Conservation (phyloP, 257 asterid genomes). For the Ilex aquifolium region DNA sequence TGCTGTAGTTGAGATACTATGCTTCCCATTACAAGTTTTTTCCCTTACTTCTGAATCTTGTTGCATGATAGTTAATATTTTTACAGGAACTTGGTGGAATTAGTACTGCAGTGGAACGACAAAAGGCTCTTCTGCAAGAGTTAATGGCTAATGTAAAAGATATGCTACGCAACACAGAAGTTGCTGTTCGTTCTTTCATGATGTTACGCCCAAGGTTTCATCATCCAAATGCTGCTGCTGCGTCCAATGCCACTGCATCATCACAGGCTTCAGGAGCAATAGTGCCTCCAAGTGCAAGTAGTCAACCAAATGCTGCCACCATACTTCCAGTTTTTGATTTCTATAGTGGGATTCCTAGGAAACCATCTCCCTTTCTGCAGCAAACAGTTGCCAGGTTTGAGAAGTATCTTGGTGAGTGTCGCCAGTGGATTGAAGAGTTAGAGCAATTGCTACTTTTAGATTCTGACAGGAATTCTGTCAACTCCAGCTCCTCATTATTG, state of each 20-base stretch:
- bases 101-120: conserved; percentile 73
- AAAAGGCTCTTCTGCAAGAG: conserved; percentile 74
- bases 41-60: no score
- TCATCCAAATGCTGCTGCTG: conserved; percentile 53
- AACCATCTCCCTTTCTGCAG: conserved; percentile 86
- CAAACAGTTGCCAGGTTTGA: conserved; percentile 92
- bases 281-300: conserved; percentile 41
- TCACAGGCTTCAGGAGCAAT: conserved; percentile 64
- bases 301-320: conserved; percentile 57
- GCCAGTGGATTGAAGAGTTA: conserved; percentile 88
- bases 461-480: conserved; percentile 50
- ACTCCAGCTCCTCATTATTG: conserved; percentile 59
- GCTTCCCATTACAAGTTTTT: no score
- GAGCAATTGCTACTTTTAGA: conserved; percentile 77
- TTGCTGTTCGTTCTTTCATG: conserved; percentile 91
- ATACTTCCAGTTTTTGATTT: conserved; percentile 65
- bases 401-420: conserved; percentile 76
- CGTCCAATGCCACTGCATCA: conserved; percentile 40
- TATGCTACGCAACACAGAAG: conserved; percentile 83
- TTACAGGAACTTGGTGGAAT: conserved; percentile 90
- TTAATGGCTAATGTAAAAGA: conserved; percentile 75
- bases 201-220: conserved; percentile 80
- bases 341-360: conserved; percentile 85
- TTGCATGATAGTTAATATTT: background rate
- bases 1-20: no score